phyloP scores from a whole-genome alignment of 257 asterid species.

The Penstemon davidsonii region DNA sequence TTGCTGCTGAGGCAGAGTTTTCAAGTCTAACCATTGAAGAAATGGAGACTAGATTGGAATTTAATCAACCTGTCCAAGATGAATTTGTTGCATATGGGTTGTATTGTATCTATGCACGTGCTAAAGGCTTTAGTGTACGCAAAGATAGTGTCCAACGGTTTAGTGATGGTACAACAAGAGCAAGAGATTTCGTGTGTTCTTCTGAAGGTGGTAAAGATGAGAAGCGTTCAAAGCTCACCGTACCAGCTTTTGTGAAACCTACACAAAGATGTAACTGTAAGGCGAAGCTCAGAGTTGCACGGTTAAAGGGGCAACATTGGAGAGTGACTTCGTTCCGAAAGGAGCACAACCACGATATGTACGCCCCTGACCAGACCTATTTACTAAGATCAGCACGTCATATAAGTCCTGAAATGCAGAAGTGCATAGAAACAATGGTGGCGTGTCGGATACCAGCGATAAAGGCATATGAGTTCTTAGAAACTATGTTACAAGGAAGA shows the following conservation, averaged over 20 bases:
- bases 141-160: too few relatives aligned
- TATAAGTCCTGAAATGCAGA: too few relatives aligned
- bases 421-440: too few relatives aligned
- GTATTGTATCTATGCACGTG: too few relatives aligned
- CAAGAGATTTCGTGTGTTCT: background rate
- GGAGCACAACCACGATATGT: background rate
- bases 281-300: background rate
- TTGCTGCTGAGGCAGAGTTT: too few relatives aligned
- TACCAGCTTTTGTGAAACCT: background rate
- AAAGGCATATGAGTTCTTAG: too few relatives aligned
- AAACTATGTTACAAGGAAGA: background rate
- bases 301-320: background rate
- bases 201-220: background rate
- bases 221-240: background rate
- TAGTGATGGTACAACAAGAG: background rate
- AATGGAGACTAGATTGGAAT: too few relatives aligned
- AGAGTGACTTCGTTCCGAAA: background rate
- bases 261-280: background rate
- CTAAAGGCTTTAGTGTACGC: too few relatives aligned
- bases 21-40: too few relatives aligned
- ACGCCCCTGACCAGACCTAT: background rate
- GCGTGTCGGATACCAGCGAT: too few relatives aligned
- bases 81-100: too few relatives aligned
- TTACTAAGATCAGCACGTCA: background rate
- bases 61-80: too few relatives aligned